Evolutionary conservation across 768 basidiomycete genomes (phyloP).

Genomic region (Tricholoma matsutake): DNA sequence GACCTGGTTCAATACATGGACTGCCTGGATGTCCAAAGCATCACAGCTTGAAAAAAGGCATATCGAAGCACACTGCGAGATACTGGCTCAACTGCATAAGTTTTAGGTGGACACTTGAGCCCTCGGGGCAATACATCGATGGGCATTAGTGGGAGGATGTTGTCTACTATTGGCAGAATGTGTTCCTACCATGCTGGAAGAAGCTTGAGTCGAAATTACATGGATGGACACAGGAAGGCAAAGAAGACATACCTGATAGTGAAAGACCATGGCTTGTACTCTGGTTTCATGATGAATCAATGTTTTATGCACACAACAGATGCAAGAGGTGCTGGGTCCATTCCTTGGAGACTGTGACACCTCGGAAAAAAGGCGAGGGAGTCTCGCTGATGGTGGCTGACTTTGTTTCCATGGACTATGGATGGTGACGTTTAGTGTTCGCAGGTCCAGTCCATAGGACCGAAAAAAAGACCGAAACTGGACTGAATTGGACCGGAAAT

Average conservation of each 20-base stretch:
- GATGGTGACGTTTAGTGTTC: too few relatives aligned
- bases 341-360: constrained; percentile 3
- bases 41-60: constrained; percentile 11
- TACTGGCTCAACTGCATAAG: constrained; percentile 29
- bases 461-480: too few relatives aligned
- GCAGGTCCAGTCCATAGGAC: too few relatives aligned
- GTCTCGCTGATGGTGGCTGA: constrained; percentile 33
- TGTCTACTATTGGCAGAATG: constrained; percentile 23
- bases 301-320: constrained; percentile 29
- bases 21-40: constrained; percentile 1
- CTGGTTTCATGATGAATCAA: constrained; percentile 30
- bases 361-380: constrained; percentile 24
- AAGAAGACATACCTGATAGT: not conserved
- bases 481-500: too few relatives aligned
- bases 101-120: constrained; percentile 23
- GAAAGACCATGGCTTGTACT: constrained; percentile 13
- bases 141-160: constrained; percentile 23
- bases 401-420: constrained; percentile 31
- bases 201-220: constrained; percentile 10
- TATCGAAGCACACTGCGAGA: constrained; percentile 21
- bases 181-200: constrained; percentile 20
- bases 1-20: constrained; percentile 10
- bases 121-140: constrained; percentile 25
- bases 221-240: constrained; percentile 10
- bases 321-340: constrained; percentile 22